Evolutionary conservation across 140 eudicot genomes (phyloP).

Genomic region (Stevia rebaudiana): DNA sequence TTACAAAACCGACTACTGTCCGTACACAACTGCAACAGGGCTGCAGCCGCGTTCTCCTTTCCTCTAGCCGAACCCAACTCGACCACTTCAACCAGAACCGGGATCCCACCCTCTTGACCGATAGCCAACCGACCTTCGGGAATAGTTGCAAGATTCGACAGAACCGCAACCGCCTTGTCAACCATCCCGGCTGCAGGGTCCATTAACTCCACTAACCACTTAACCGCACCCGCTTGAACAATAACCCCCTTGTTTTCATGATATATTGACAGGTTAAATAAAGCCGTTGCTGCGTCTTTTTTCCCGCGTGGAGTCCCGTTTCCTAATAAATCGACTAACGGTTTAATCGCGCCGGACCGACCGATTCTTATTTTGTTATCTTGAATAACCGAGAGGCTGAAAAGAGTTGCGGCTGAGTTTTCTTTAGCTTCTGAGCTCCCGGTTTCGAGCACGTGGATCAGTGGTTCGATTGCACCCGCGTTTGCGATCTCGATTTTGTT

Average conservation of each 20-base stretch:
- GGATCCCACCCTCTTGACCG: conserved; percentile 59
- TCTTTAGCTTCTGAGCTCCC: conserved; percentile 89
- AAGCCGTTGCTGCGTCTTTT: conserved; percentile 82
- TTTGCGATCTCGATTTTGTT: conserved; percentile 74
- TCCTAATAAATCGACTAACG: conserved; percentile 59
- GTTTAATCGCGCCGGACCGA: conserved; percentile 60
- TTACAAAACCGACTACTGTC: conserved; percentile 64
- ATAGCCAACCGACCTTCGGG: conserved; percentile 71
- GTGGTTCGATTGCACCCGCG: conserved; percentile 76
- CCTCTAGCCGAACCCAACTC: conserved; percentile 90
- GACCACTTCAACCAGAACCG: conserved; percentile 78
- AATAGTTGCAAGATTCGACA: conserved; percentile 76
- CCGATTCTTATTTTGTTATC: conserved; percentile 48
- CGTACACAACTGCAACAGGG: conserved; percentile 73
- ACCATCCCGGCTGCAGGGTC: conserved; percentile 96
- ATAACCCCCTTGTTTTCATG: conserved; percentile 65
- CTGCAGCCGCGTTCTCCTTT: conserved; percentile 93
- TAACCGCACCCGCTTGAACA: conserved; percentile 83
- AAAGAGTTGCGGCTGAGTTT: conserved; percentile 91
- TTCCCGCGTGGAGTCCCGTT: conserved; percentile 72
- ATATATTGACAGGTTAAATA: conserved; percentile 66
- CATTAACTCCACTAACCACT: conserved; percentile 69
- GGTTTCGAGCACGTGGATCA: conserved; percentile 72
- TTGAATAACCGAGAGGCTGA: conserved; percentile 63
- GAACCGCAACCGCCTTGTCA: conserved; percentile 79